Conservation (phyloP, 2,329 filamentous ascomycete species). For the Westerdykella ornata region DNA sequence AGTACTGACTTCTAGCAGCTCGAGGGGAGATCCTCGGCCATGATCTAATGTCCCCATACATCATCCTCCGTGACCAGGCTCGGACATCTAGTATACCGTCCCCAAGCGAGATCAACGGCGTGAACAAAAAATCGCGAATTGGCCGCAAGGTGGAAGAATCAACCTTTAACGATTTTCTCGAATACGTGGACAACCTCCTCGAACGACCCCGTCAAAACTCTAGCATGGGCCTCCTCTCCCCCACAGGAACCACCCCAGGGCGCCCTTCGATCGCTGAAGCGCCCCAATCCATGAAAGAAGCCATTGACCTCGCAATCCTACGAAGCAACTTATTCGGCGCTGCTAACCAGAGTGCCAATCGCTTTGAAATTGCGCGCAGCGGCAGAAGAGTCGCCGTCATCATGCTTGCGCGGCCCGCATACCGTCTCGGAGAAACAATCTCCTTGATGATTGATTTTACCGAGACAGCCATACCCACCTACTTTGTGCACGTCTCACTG, state of each 20-base stretch:
- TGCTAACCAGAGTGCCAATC: conserved; percentile 75
- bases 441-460: conserved; percentile 79
- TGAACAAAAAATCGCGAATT: conserved; percentile 14
- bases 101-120: conserved; percentile 8
- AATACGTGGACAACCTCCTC: conserved; percentile 45
- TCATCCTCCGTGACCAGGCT: conserved; percentile 78
- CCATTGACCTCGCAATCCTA: conserved; percentile 85
- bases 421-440: conserved; percentile 81
- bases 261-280: conserved; percentile 53
- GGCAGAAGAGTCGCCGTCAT: conserved; percentile 88
- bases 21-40: conserved; percentile 85
- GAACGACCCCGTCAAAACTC: conserved; percentile 32
- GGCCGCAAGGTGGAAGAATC: conserved; percentile 40
- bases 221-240: conserved; percentile 59
- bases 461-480: conserved; percentile 70
- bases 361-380: conserved; percentile 90
- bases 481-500: conserved; percentile 74
- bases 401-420: conserved; percentile 79
- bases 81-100: conserved; percentile 39
- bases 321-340: conserved; percentile 54
- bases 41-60: conserved; percentile 90
- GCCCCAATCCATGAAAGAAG: conserved; percentile 63
- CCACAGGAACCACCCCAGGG: conserved; percentile 52
- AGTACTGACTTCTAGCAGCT: conserved; percentile 35
- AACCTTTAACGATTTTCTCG: conserved; percentile 30